A percentile compares a stretch with the other conserved stretches of the same genome.
phyloP scores from a whole-genome alignment of 208 protist species.

The Endotrypanum monterogeii region DNA sequence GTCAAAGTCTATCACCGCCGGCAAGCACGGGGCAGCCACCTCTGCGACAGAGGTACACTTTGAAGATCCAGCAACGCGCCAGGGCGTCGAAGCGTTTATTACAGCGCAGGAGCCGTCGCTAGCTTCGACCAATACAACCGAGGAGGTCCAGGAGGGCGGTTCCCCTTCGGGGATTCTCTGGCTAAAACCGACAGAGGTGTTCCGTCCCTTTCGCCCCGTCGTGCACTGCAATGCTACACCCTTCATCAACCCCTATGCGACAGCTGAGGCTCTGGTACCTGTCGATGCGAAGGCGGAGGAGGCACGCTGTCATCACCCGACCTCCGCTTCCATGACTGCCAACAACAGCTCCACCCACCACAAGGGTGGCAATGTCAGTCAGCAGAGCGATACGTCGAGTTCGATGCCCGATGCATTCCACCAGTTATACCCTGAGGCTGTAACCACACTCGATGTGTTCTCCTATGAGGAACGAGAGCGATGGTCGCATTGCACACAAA shows the following conservation, averaged over 20 bases:
- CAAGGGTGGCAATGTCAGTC: not conserved
- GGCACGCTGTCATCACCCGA: constrained; percentile 21
- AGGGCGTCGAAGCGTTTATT: constrained; percentile 19
- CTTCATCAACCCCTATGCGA: constrained; percentile 78
- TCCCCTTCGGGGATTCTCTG: constrained; percentile 42
- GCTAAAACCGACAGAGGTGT: constrained; percentile 68
- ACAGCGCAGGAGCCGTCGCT: not conserved
- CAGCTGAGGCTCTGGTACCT: constrained; percentile 24
- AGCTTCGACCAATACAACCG: not conserved
- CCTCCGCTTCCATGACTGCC: not conserved
- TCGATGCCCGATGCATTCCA: constrained; percentile 41
- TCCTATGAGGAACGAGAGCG: constrained; percentile 36
- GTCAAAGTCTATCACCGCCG: constrained; percentile 1
- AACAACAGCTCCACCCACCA: constrained; percentile 1
- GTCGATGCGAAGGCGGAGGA: constrained; percentile 47
- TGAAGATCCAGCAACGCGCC: constrained; percentile 12
- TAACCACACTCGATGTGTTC: constrained; percentile 60
- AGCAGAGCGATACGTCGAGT: constrained; percentile 12
- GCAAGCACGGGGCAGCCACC: not conserved
- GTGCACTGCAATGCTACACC: constrained; percentile 87
- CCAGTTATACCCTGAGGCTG: constrained; percentile 75
- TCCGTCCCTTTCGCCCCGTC: constrained; percentile 88
- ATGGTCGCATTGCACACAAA: constrained; percentile 36
- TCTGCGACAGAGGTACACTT: constrained; percentile 12
- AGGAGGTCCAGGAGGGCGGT: not conserved